Base-by-base conservation (phyloP, 345 rosid species). In the Salix arbutifolia region DNA sequence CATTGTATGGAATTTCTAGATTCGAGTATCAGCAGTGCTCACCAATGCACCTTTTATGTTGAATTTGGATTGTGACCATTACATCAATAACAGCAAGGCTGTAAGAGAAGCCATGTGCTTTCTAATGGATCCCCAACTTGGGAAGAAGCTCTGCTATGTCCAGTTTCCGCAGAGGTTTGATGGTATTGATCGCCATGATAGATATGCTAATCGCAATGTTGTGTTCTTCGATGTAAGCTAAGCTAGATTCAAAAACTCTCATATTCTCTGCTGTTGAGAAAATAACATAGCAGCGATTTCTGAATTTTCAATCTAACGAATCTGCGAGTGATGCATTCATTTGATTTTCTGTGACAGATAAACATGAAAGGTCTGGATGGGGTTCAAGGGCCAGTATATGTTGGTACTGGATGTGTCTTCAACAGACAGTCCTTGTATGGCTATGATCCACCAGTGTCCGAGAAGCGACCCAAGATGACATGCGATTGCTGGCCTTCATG, bases 401-500 rank as follows among this genome's bases (percentile, higher is more conserved):
- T 95, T 2, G 99, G 99, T 69, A 95, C 99, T 23, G 98, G 99
- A 74, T 93, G 98, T 73, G 96, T 91, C 74, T 95, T 95, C 90
- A 92, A 96, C 73, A 83, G 96, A 82, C 97, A 90, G 83, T 96
- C 99, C 64, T 52, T 96, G 85, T 96, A 96, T 69, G 97, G 99
- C 50, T 96, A 96, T 75, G 96, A 96, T 72, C 99, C 98, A 5
- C 96, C 96, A 4, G 91, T 86, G 38, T 96, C 96, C 0, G 89
- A 96, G 77, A 93, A 95, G 87, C 78, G 97, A 13, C 94, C 92
- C 7, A 93, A 92, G 85, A 91, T 93, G 97, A 93, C 98, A n/a
- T 96, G 99, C 56, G 99, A 95, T 72, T 93, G 97, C 87, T 93
- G 89, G 91, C 99, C 98, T 73, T 89, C 97, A 75, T 96, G 97